Evolutionary conservation across 2,329 filamentous ascomycete genomes (phyloP).

Genomic region (Didymella pinodella): DNA sequence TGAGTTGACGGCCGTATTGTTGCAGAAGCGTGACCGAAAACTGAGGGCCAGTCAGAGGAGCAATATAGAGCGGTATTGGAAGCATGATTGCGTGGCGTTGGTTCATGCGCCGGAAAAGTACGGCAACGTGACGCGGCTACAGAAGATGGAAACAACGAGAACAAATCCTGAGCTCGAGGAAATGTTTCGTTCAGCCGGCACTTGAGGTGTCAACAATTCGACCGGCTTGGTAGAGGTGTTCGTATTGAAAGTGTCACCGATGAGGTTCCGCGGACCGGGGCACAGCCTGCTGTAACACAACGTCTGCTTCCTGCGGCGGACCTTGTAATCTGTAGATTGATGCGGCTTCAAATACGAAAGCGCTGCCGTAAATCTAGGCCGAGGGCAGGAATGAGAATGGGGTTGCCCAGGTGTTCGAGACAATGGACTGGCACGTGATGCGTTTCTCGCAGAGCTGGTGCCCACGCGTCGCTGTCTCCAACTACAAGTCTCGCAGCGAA

Average conservation of each 20-base stretch:
- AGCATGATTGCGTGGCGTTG: conserved; percentile 6
- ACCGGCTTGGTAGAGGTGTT: conserved; percentile 4
- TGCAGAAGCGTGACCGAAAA: conserved; percentile 1
- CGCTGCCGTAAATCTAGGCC: conserved; percentile 13
- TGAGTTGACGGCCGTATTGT: not conserved
- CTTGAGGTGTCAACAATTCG: not conserved
- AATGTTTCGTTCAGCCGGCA: not conserved
- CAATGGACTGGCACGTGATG: conserved; percentile 10
- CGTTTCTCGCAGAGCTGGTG: not conserved
- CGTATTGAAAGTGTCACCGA: conserved; percentile 8
- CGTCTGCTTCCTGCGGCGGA: conserved; percentile 2
- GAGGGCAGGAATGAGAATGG: conserved; percentile 19
- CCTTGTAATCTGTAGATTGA: conserved; percentile 26
- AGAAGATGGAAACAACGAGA: not conserved
- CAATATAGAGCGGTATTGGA: conserved; percentile 5
- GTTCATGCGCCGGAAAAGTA: conserved; percentile 4
- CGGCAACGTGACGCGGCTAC: conserved; percentile 5
- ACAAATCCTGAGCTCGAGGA: not conserved
- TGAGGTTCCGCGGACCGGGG: conserved; percentile 11
- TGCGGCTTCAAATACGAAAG: conserved; percentile 23
- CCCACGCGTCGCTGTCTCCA: conserved; percentile 17
- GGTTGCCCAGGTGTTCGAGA: conserved; percentile 12
- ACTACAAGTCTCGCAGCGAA: conserved; percentile 19
- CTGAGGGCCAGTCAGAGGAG: conserved; percentile 5
- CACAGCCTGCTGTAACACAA: conserved; percentile 7